Percentiles rank a stretch among this genome's conserved stretches.
Conservation (phyloP, 345 rosid species). For the Populus tremula region DNA sequence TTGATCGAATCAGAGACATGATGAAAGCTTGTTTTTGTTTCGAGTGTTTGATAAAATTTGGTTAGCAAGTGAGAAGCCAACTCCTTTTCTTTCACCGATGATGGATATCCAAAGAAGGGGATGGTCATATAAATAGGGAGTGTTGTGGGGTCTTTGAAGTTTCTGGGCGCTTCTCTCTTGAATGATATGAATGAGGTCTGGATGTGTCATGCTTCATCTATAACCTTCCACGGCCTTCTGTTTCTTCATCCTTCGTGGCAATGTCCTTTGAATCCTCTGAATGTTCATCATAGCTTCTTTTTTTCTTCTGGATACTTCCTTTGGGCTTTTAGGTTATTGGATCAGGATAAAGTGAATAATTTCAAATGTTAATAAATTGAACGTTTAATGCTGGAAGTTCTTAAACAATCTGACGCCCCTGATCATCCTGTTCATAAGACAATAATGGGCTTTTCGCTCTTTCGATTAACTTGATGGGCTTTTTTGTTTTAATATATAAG, state of each 20-base stretch:
- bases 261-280: too few species aligned
- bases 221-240: slow-evolving; percentile 14
- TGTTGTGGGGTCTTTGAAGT: neutral
- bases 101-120: neutral
- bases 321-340: too few species aligned
- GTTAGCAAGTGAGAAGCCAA: neutral
- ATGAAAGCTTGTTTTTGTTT: too few species aligned
- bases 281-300: too few species aligned
- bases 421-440: neutral
- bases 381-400: too few species aligned
- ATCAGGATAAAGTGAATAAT: too few species aligned
- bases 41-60: neutral
- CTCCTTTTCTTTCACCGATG: neutral
- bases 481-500: too few species aligned
- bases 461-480: too few species aligned
- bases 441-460: neutral
- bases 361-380: too few species aligned
- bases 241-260: neutral
- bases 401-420: too few species aligned
- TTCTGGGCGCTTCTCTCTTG: slow-evolving; percentile 6
- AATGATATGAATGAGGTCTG: neutral
- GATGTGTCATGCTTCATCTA: neutral
- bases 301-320: too few species aligned
- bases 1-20: slow-evolving; percentile 11
- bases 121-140: neutral